A percentile compares a stretch with the other conserved stretches of the same genome.
phyloP scores from a whole-genome alignment of 1,284 basidiomycete genomes.

The Amylostereum chailletii region DNA sequence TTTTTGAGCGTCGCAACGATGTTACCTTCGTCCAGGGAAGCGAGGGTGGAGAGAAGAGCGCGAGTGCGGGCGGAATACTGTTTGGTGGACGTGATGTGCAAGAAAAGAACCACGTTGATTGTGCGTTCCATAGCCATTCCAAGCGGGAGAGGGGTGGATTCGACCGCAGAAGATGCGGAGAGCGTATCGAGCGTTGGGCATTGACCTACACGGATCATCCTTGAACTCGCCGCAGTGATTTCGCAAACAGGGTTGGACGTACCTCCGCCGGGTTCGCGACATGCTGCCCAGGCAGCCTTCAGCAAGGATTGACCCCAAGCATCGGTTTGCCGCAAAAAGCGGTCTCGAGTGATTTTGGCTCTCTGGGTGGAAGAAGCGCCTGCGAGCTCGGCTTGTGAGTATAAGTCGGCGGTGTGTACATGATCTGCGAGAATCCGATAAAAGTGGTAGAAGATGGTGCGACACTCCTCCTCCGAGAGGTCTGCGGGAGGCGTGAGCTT shows the following conservation, averaged over 20 bases:
- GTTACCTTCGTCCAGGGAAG: constrained; percentile 32
- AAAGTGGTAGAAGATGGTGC: constrained; percentile 35
- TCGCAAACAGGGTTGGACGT: neutral
- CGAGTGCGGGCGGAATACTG: constrained; percentile 46
- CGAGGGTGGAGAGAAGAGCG: constrained; percentile 35
- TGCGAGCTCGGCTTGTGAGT: constrained; percentile 28
- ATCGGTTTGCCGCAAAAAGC: constrained; percentile 30
- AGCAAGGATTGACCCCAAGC: constrained; percentile 38
- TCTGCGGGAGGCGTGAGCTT: constrained; percentile 32
- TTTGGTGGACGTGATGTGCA: constrained; percentile 39
- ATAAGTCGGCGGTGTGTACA: constrained; percentile 35
- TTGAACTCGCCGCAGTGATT: too few relatives aligned
- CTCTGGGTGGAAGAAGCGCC: constrained; percentile 17
- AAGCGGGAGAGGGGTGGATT: constrained; percentile 32
- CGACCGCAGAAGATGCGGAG: constrained; percentile 36
- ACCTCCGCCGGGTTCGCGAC: constrained; percentile 38
- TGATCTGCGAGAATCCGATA: constrained; percentile 36
- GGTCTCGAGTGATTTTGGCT: constrained; percentile 17
- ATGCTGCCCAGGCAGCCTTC: constrained; percentile 37
- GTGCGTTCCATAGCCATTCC: constrained; percentile 25
- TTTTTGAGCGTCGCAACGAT: constrained; percentile 41
- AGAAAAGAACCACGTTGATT: constrained; percentile 41
- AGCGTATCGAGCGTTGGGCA: constrained; percentile 33
- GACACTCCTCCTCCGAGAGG: constrained; percentile 26
- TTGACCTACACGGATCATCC: constrained; percentile 15